Evolutionary conservation across 2,329 filamentous ascomycete species (phyloP), one percentile per base, ranked within the genome.

Genomic region (Pseudogymnoascus sp.): DNA sequence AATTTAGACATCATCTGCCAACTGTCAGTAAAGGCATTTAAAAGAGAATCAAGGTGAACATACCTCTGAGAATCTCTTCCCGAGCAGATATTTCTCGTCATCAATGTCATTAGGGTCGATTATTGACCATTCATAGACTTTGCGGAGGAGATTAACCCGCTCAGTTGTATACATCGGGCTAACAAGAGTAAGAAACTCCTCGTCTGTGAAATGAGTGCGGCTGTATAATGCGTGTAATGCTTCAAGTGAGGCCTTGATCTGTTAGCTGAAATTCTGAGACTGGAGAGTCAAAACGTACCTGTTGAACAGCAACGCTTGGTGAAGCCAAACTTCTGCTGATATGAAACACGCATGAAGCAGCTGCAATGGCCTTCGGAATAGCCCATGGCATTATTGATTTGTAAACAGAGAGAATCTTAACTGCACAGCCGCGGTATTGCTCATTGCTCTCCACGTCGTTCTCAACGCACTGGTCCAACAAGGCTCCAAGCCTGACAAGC

Each of bases 21-120:
- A 16, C 52, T 59, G 41, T 63, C 14, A 64, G 61, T 62, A 58
- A 28, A 12, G 3, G n/a, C 28, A 23, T 38, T 18, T 43, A 14
- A 21, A 55, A 28, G 25, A 23, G 23, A 38, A 35, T 40, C 1
- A 12, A 33, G 9, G 45, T 45, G 31, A 12, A 68, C 77, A 67
- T 81, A 92, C 90, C 83, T 99, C 95, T 1, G 93, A 92, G 55
- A 97, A 85, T 75, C 96, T 97, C 78, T 97, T 97, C 41, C 90
- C 87, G 68, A 97, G 86, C 62, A 91, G 86, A 73, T 99, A 97
- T 72, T 92, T 96, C 71, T 92, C 88, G 70, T 96, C 91, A 67
- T 97, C 90, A 63, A 96, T 86, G 69, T 96, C 88, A 64, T 90
- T 84, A 2, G 91, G 84, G 66, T 92, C 88, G 45, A 93, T 87